Conservation (phyloP, 352 stramenopile genomes). For the Phytophthora niederhauseri region DNA sequence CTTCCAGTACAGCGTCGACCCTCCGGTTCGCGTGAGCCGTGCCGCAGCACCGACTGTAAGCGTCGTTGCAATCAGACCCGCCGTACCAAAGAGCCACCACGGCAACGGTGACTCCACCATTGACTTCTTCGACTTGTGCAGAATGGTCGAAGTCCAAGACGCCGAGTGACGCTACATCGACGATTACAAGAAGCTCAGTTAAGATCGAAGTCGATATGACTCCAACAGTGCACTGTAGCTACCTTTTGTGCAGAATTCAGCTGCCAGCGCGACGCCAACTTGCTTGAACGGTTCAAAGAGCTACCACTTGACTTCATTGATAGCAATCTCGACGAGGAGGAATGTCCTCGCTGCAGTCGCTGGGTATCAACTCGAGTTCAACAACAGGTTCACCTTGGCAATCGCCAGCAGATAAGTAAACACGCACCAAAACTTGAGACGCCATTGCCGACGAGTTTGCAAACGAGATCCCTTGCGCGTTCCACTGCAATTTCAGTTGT, state of each 20-base stretch:
- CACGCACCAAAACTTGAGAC: constrained; percentile 30
- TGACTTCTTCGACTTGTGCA: constrained; percentile 40
- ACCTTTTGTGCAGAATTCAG: constrained; percentile 23
- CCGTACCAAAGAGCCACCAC: constrained; percentile 95
- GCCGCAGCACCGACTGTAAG: constrained; percentile 96
- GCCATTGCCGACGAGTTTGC: constrained; percentile 16
- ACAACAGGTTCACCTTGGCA: too few species aligned
- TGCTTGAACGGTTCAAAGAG: background rate
- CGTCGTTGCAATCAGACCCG: constrained; percentile 92
- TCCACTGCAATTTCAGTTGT: constrained; percentile 21
- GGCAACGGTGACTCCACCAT: constrained; percentile 60
- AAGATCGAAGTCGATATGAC: background rate
- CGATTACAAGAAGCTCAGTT: background rate
- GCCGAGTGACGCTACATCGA: constrained; percentile 29
- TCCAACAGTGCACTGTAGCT: background rate
- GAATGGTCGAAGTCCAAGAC: constrained; percentile 34
- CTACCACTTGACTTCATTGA: constrained; percentile 4
- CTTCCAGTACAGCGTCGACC: constrained; percentile 97
- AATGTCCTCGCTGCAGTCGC: constrained; percentile 19
- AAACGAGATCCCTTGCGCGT: background rate
- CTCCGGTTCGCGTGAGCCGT: constrained; percentile 94
- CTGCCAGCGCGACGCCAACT: constrained; percentile 9
- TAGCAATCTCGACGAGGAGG: constrained; percentile 7
- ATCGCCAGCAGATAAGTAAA: background rate
- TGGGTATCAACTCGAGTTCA: background rate